These are phyloP conservation scores for Punica granatum DNA, from an alignment of 345 rosid species.

Conservation along the genomic window DNA sequence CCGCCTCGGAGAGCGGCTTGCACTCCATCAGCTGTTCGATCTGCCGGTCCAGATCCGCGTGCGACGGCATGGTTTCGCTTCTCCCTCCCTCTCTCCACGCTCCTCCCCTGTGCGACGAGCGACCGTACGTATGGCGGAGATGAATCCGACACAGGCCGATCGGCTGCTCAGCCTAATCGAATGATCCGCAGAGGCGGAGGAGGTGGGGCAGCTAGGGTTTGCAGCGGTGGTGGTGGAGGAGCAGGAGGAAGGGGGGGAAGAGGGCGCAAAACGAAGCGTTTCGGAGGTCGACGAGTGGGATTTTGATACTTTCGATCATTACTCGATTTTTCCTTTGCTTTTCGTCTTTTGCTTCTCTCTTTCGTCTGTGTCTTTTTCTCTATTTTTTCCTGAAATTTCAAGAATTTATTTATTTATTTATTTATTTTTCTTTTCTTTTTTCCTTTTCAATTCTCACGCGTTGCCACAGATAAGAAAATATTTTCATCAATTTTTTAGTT, in stretches of 20 bases:
- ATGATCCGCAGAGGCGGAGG: not conserved
- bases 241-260: too few species aligned
- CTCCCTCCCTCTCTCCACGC: conserved; percentile 5
- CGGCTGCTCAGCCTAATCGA: conserved; percentile 7
- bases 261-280: conserved; percentile 8
- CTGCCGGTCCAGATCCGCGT: conserved; percentile 97
- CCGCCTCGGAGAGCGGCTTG: conserved; percentile 81
- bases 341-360: not conserved
- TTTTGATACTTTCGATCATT: not conserved
- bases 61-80: conserved; percentile 57
- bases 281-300: not conserved
- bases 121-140: not conserved
- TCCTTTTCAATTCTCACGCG: too few species aligned
- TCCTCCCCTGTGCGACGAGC: not conserved
- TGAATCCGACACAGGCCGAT: conserved; percentile 1
- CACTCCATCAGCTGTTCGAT: conserved; percentile 98
- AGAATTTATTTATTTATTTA: not conserved
- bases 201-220: conserved; percentile 12
- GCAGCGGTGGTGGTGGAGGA: not conserved
- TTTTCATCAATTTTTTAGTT: too few species aligned
- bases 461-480: too few species aligned
- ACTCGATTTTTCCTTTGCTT: not conserved
- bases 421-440: too few species aligned
- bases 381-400: not conserved
- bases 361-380: not conserved